These are phyloP conservation scores for Neltuma alba DNA, from an alignment of 306 rosid species.

Conservation along the genomic window DNA sequence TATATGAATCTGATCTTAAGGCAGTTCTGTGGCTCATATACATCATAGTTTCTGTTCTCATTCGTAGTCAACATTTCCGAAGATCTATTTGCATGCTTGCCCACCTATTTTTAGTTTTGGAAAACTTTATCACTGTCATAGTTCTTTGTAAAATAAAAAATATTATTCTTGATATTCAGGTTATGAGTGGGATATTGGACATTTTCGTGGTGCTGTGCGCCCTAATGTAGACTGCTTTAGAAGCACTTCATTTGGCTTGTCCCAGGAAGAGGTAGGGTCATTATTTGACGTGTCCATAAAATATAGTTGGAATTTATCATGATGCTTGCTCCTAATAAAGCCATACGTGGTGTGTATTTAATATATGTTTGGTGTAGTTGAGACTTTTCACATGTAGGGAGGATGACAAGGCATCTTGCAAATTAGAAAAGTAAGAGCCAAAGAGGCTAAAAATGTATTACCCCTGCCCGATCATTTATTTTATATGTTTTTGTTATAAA, in stretches of 20 bases:
- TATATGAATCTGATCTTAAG: background rate
- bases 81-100: constrained; percentile 1
- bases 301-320: background rate
- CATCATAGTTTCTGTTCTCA: background rate
- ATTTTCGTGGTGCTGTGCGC: constrained; percentile 74
- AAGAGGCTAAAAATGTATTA: background rate
- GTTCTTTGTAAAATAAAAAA: constrained; percentile 42
- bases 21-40: background rate
- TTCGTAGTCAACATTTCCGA: constrained; percentile 10
- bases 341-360: background rate
- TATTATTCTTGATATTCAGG: constrained; percentile 58
- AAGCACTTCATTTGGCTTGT: constrained; percentile 85
- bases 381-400: background rate
- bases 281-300: constrained; percentile 29
- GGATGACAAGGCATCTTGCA: background rate
- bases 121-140: constrained; percentile 1
- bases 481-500: background rate
- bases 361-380: background rate
- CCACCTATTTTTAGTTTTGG: constrained; percentile 12
- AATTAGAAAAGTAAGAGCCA: background rate
- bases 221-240: constrained; percentile 94
- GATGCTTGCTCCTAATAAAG: background rate
- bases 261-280: constrained; percentile 67
- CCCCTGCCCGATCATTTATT: background rate
- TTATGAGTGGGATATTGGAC: constrained; percentile 98